Evolutionary conservation across 345 rosid genomes (phyloP).

Genomic region (Eucalyptus pauciflora): DNA sequence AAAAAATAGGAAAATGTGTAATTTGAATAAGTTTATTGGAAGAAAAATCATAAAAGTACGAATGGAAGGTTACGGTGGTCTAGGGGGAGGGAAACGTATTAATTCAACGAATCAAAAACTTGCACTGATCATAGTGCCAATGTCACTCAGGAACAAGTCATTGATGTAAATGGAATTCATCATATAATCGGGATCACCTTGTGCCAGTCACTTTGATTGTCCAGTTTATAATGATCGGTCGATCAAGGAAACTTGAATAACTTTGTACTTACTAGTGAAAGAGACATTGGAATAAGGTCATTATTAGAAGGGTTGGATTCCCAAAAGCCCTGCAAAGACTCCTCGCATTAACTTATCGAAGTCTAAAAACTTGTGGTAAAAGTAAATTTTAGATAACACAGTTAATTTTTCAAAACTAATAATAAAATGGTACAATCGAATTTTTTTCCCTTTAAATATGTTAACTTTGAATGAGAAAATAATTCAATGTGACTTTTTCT

Average conservation of each 20-base stretch:
- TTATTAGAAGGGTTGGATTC: neutral
- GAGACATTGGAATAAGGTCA: neutral
- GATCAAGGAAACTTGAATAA: neutral
- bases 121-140: neutral
- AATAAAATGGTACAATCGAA: neutral
- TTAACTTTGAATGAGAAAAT: neutral
- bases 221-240: neutral
- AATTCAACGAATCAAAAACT: neutral
- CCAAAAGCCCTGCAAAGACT: neutral
- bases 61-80: neutral
- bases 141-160: neutral
- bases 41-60: neutral
- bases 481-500: neutral
- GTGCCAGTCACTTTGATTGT: neutral
- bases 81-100: neutral
- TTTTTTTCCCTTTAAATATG: neutral
- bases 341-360: neutral
- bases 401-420: neutral
- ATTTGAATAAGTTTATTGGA: neutral
- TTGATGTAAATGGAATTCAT: neutral
- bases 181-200: neutral
- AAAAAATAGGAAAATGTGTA: neutral
- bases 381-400: neutral
- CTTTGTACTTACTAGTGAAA: neutral
- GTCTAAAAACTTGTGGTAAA: neutral